Conservation (phyloP, 306 rosid species). For the Crotalaria pallida region DNA sequence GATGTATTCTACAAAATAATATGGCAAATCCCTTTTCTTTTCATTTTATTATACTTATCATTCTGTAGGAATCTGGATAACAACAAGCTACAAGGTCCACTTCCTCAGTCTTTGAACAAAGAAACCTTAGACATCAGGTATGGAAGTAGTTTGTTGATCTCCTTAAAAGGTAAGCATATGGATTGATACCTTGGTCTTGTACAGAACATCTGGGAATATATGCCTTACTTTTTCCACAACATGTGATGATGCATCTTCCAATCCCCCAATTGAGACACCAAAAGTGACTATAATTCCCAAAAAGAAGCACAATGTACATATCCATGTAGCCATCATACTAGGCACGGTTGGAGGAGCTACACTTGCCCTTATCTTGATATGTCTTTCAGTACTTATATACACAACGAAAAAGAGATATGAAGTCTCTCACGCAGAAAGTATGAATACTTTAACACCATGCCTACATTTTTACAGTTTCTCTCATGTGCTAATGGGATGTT, state of each 20-base stretch:
- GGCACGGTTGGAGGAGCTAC: constrained; percentile 56
- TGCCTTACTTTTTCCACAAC: constrained; percentile 72
- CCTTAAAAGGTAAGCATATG: neutral
- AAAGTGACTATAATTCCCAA: constrained; percentile 55
- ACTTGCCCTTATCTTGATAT: constrained; percentile 36
- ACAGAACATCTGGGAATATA: constrained; percentile 76
- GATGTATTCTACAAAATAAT: neutral
- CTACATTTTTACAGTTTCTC: neutral
- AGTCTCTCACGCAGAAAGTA: constrained; percentile 49
- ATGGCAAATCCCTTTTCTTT: neutral
- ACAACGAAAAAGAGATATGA: constrained; percentile 45
- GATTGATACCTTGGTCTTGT: constrained; percentile 22
- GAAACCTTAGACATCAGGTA: constrained; percentile 75
- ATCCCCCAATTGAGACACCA: constrained; percentile 72
- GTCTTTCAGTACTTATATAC: constrained; percentile 36
- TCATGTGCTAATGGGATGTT: neutral
- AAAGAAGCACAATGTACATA: constrained; percentile 37
- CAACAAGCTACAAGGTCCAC: constrained; percentile 75
- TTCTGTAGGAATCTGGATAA: constrained; percentile 71
- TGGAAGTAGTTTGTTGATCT: neutral
- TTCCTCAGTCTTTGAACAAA: constrained; percentile 71
- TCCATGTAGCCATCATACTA: constrained; percentile 40
- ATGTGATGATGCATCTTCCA: constrained; percentile 49
- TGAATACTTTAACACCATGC: constrained; percentile 2
- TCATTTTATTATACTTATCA: neutral